Percentiles rank a stretch among this genome's conserved stretches.
These are phyloP conservation scores for Aspergillus sp. DNA, from an alignment of 2,329 filamentous ascomycete species.

Conservation along the genomic window DNA sequence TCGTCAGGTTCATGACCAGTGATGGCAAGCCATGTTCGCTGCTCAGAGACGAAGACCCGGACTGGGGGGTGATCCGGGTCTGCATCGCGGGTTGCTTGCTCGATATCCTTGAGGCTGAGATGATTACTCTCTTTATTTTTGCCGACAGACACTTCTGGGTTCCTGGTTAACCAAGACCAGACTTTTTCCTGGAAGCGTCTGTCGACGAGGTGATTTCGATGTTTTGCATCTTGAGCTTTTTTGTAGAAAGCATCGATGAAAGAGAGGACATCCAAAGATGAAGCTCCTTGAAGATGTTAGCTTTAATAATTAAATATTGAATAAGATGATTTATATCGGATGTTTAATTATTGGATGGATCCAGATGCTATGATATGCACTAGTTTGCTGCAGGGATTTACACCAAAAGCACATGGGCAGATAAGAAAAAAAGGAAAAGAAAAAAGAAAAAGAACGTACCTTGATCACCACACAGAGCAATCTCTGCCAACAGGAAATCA, in stretches of 20 bases:
- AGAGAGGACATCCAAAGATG: constrained; percentile 28
- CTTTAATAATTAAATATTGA: neutral
- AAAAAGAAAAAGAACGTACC: constrained; percentile 42
- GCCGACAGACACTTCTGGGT: constrained; percentile 53
- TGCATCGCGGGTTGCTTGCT: constrained; percentile 14
- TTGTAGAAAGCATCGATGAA: constrained; percentile 34
- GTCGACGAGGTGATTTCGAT: constrained; percentile 37
- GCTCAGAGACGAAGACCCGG: constrained; percentile 49
- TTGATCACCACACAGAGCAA: constrained; percentile 54
- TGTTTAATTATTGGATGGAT: constrained; percentile 7
- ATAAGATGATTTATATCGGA: neutral
- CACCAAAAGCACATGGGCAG: constrained; percentile 1
- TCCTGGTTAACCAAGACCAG: constrained; percentile 54
- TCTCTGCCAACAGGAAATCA: constrained; percentile 54
- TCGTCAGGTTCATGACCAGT: constrained; percentile 56
- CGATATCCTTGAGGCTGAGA: constrained; percentile 37
- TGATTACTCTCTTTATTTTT: constrained; percentile 36
- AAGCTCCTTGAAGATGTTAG: constrained; percentile 29
- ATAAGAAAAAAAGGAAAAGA: constrained; percentile 16
- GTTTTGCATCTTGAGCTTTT: constrained; percentile 11
- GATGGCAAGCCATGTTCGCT: constrained; percentile 56
- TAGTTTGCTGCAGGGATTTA: constrained; percentile 2
- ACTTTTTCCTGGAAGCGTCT: constrained; percentile 48
- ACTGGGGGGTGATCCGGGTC: neutral
- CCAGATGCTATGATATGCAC: neutral